phyloP scores from a whole-genome alignment of 2,329 filamentous ascomycete species.

The Trematosphaeria pertusa region DNA sequence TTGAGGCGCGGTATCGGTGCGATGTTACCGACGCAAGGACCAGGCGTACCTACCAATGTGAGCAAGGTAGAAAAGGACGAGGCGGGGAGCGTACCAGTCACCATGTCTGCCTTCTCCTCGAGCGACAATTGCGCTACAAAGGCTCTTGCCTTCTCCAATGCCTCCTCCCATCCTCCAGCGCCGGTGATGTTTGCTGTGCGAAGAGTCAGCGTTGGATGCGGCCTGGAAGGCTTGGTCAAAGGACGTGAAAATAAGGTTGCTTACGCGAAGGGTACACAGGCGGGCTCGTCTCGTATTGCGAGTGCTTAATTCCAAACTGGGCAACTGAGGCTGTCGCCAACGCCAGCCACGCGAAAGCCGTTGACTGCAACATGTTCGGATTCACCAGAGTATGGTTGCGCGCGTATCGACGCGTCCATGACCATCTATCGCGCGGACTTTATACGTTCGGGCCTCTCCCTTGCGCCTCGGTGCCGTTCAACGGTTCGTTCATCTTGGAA shows the following conservation, averaged over 20 bases:
- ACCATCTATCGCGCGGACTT: not conserved
- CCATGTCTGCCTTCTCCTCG: slow-evolving; percentile 44
- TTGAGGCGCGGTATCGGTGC: slow-evolving; percentile 46
- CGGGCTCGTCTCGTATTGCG: slow-evolving; percentile 36
- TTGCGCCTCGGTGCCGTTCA: not conserved
- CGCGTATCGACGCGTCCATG: not conserved
- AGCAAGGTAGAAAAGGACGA: not conserved
- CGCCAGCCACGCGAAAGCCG: slow-evolving; percentile 10
- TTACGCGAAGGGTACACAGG: slow-evolving; percentile 37
- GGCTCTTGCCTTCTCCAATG: slow-evolving; percentile 39
- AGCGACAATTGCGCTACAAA: slow-evolving; percentile 39
- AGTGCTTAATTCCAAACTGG: slow-evolving; percentile 27
- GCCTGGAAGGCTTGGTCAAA: too few relatives aligned
- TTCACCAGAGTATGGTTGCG: not conserved
- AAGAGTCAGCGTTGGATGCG: too few relatives aligned
- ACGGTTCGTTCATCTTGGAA: not conserved
- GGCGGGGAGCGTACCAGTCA: slow-evolving; percentile 42
- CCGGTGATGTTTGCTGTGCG: slow-evolving; percentile 36
- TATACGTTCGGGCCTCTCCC: not conserved
- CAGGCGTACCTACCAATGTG: slow-evolving; percentile 22
- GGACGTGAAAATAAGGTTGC: slow-evolving; percentile 1
- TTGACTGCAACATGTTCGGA: slow-evolving; percentile 7
- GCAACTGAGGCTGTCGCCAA: slow-evolving; percentile 18
- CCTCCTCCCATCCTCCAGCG: slow-evolving; percentile 40
- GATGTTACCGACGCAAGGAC: slow-evolving; percentile 46